phyloP scores from a whole-genome alignment of 441 rosid genomes.

The Codiaeum variegatum region DNA sequence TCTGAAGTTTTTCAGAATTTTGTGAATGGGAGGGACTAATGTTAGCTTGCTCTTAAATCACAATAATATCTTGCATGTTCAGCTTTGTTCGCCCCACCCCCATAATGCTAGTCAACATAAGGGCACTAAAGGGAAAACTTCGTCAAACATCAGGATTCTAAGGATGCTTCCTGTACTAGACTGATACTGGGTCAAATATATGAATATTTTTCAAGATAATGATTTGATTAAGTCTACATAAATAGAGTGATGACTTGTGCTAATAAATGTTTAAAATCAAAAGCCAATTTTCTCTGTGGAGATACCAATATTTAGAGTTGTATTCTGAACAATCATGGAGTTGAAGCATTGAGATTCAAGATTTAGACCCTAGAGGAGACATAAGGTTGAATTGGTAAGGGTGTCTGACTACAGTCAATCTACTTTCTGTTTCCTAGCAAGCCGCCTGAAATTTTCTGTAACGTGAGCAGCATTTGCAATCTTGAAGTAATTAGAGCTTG shows the following conservation, averaged over 20 bases:
- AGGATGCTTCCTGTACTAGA: background rate
- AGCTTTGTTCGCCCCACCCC: background rate
- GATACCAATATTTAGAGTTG: background rate
- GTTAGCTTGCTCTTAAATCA: slow-evolving; percentile 7
- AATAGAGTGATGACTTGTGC: background rate
- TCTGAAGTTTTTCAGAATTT: background rate
- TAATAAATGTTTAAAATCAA: background rate
- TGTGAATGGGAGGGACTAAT: background rate
- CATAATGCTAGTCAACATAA: background rate
- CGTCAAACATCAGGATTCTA: background rate
- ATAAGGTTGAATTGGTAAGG: background rate
- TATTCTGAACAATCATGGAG: background rate
- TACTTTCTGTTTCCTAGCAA: background rate
- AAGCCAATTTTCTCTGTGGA: background rate
- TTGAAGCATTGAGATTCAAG: background rate
- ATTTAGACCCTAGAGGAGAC: background rate
- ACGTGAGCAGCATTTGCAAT: background rate
- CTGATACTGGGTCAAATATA: background rate
- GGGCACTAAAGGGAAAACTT: background rate
- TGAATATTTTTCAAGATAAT: background rate
- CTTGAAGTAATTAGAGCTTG: background rate
- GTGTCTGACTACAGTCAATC: background rate
- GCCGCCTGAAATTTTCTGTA: background rate
- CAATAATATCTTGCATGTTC: background rate
- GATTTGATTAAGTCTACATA: background rate